A percentile compares a stretch with the other conserved stretches of the same genome.
phyloP scores from a whole-genome alignment of 805 yeast species.

The Schwanniomyces sp. region DNA sequence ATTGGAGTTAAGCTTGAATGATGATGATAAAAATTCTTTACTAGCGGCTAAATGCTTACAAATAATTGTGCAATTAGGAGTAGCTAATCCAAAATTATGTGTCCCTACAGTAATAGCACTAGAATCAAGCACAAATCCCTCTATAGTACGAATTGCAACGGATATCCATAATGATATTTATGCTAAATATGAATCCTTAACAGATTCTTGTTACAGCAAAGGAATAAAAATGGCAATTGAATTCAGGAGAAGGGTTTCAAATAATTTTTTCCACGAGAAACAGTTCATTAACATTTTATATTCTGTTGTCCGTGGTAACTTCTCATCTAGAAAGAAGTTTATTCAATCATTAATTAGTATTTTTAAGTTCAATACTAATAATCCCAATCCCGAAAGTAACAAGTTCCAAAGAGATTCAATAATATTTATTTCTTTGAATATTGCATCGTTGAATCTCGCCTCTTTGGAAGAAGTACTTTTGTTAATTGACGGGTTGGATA shows the following conservation, averaged over 20 bases:
- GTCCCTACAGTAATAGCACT: constrained; percentile 71
- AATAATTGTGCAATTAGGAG: constrained; percentile 61
- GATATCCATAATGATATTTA: constrained; percentile 55
- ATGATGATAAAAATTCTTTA: constrained; percentile 46
- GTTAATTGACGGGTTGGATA: constrained; percentile 45
- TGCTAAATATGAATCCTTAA: constrained; percentile 68
- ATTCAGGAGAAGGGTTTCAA: constrained; percentile 33
- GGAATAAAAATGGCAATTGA: constrained; percentile 58
- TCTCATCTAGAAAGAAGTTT: constrained; percentile 43
- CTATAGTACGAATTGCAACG: constrained; percentile 48
- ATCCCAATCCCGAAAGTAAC: constrained; percentile 2
- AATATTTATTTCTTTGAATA: constrained; percentile 32
- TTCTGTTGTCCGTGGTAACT: constrained; percentile 37
- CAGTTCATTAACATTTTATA: constrained; percentile 41
- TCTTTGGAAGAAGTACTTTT: constrained; percentile 53
- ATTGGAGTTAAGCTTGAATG: constrained; percentile 47
- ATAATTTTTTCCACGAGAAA: constrained; percentile 24
- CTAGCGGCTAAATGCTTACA: constrained; percentile 56
- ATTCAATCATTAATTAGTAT: constrained; percentile 23
- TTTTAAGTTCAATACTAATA: constrained; percentile 10
- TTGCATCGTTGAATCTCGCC: constrained; percentile 37
- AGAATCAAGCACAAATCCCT: constrained; percentile 49
- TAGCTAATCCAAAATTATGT: constrained; percentile 71
- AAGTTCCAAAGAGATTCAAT: constrained; percentile 18
- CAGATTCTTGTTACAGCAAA: constrained; percentile 62